phyloP scores from a whole-genome alignment of 148 eudicot genomes.

The Chenopodium berlandieri region DNA sequence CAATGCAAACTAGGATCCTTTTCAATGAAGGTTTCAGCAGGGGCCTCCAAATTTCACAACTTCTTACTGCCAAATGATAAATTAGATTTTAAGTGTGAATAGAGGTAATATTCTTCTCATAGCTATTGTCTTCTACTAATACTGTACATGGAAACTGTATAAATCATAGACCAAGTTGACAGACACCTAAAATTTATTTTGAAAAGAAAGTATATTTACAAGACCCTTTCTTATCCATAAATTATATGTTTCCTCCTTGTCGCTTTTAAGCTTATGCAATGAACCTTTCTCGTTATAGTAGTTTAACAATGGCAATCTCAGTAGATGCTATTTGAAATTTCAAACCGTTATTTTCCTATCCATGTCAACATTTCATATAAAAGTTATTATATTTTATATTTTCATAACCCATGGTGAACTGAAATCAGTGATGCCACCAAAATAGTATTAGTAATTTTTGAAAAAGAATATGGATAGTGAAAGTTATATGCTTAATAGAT shows the following conservation, averaged over 20 bases:
- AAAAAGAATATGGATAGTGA: neutral
- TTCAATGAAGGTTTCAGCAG: conserved; percentile 94
- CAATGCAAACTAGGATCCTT: conserved; percentile 91
- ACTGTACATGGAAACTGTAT: neutral
- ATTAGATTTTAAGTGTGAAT: conserved; percentile 25
- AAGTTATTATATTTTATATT: no score
- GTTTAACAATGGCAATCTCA: neutral
- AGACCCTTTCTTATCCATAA: neutral
- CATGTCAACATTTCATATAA: neutral
- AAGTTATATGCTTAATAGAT: no score
- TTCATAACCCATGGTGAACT: neutral
- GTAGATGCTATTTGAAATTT: neutral
- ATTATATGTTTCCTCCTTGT: neutral
- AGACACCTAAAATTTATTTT: no score
- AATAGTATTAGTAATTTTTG: neutral
- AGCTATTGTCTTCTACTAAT: neutral
- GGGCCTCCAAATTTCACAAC: conserved; percentile 85
- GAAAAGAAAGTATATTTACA: neutral
- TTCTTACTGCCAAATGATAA: conserved; percentile 61
- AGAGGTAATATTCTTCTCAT: conserved; percentile 35
- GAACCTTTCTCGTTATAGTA: neutral
- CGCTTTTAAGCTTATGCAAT: neutral
- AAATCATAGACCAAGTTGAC: neutral
- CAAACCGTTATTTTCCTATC: neutral
- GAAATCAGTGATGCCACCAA: neutral